Evolutionary conservation across 2,329 filamentous ascomycete genomes (phyloP).

Genomic region (Pyricularia sp.): DNA sequence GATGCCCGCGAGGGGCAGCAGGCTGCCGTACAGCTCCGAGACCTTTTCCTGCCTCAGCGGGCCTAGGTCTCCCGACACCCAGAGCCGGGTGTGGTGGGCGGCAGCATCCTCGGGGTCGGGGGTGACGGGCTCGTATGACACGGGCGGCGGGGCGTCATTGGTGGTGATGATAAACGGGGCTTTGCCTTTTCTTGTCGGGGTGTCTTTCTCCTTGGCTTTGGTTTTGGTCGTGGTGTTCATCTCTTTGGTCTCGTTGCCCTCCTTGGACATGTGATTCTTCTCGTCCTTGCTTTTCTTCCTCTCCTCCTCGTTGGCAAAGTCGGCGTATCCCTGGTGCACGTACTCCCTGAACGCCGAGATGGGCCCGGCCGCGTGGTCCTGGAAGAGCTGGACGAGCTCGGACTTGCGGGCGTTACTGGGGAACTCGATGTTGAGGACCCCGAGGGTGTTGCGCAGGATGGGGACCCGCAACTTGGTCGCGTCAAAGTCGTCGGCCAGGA

Average conservation of each 20-base stretch:
- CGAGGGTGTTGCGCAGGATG: neutral
- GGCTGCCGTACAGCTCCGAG: neutral
- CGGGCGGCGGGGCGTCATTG: neutral
- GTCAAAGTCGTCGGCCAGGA: neutral
- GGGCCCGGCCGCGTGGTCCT: neutral
- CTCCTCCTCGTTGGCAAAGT: neutral
- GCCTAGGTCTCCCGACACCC: neutral
- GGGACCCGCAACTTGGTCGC: neutral
- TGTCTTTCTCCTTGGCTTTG: too few species aligned
- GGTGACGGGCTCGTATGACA: neutral
- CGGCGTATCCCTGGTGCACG: neutral
- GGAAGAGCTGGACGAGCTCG: neutral
- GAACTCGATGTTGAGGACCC: neutral
- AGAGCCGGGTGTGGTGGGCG: neutral
- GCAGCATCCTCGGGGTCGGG: neutral
- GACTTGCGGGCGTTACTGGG: neutral
- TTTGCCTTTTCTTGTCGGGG: neutral
- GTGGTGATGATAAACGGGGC: neutral
- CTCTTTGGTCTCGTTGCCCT: too few species aligned
- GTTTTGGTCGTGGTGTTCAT: too few species aligned
- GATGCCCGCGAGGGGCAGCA: neutral
- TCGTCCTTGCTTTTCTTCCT: neutral
- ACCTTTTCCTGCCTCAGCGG: neutral
- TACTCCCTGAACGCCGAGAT: neutral
- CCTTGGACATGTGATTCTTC: too few species aligned